Evolutionary conservation across 139 green algal genomes (phyloP).

Genomic region (Yamagishiella unicocca): DNA sequence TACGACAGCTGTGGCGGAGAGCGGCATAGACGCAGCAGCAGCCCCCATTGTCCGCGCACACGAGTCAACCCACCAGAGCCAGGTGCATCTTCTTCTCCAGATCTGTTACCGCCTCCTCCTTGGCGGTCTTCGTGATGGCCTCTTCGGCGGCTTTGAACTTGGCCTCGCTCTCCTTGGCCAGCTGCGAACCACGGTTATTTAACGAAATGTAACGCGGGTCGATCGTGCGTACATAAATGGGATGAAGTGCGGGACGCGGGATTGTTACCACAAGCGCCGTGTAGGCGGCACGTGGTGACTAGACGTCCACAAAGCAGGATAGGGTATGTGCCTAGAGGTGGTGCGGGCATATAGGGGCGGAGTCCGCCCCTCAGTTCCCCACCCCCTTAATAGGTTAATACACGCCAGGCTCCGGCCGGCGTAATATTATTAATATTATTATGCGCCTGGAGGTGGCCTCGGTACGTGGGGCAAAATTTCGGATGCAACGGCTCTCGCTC

Average conservation of each 20-base stretch:
- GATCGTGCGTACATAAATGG: no score
- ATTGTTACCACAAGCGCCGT: background rate
- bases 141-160: background rate
- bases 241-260: no score
- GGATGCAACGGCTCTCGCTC: background rate
- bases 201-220: no score
- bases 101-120: conserved; percentile 12
- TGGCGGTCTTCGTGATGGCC: background rate
- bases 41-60: background rate
- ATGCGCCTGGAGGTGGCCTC: background rate
- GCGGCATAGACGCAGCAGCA: background rate
- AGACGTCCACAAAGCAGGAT: background rate
- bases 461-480: background rate
- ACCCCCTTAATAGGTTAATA: no score
- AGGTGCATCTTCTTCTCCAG: conserved; percentile 45
- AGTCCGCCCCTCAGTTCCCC: no score
- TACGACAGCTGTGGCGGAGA: background rate
- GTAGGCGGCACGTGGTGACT: background rate
- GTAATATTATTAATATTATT: background rate
- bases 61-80: conserved; percentile 19
- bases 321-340: no score
- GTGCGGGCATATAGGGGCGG: no score
- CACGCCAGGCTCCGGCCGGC: no score
- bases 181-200: no score
- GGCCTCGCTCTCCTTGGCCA: background rate